These are phyloP conservation scores for Fusarium austroafricanum DNA, from an alignment of 2,329 filamentous ascomycete genomes.

Conservation along the genomic window DNA sequence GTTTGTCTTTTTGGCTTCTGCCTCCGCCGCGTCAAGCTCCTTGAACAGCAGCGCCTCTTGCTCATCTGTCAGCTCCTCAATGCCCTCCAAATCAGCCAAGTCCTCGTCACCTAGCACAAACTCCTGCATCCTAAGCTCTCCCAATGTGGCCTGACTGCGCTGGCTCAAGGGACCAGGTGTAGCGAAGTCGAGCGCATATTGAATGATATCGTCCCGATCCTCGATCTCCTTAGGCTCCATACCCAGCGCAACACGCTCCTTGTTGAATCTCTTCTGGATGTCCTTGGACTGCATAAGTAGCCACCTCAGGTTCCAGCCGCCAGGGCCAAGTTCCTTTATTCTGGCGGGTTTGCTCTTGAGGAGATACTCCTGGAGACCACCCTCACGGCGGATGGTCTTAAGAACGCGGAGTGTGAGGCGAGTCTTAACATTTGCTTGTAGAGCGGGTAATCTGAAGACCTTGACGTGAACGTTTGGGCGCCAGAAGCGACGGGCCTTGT, in stretches of 20 bases:
- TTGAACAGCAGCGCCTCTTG: constrained; percentile 49
- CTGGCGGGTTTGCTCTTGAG: constrained; percentile 81
- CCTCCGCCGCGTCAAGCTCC: constrained; percentile 49
- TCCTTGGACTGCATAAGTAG: constrained; percentile 81
- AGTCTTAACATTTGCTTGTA: constrained; percentile 73
- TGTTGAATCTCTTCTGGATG: constrained; percentile 73
- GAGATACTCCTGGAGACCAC: constrained; percentile 92
- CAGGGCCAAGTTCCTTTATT: constrained; percentile 87
- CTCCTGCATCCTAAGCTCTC: constrained; percentile 55
- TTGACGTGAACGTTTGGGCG: constrained; percentile 79
- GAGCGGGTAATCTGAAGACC: constrained; percentile 71
- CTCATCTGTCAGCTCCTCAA: constrained; percentile 56
- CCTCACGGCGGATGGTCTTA: constrained; percentile 82
- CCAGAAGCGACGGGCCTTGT: constrained; percentile 80
- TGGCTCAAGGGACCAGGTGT: constrained; percentile 55
- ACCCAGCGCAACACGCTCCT: constrained; percentile 73
- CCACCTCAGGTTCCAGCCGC: constrained; percentile 92
- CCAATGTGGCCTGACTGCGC: constrained; percentile 53
- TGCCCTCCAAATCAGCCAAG: constrained; percentile 53
- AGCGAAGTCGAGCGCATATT: constrained; percentile 56
- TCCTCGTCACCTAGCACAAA: constrained; percentile 60
- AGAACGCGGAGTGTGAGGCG: constrained; percentile 77
- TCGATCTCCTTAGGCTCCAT: constrained; percentile 58
- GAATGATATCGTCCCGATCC: constrained; percentile 54
- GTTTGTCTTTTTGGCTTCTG: constrained; percentile 15